Percentiles rank a stretch among this genome's conserved stretches.
Evolutionary conservation across 176 grass and related monocot species (phyloP).

Genomic region (Eleusine coracana): DNA sequence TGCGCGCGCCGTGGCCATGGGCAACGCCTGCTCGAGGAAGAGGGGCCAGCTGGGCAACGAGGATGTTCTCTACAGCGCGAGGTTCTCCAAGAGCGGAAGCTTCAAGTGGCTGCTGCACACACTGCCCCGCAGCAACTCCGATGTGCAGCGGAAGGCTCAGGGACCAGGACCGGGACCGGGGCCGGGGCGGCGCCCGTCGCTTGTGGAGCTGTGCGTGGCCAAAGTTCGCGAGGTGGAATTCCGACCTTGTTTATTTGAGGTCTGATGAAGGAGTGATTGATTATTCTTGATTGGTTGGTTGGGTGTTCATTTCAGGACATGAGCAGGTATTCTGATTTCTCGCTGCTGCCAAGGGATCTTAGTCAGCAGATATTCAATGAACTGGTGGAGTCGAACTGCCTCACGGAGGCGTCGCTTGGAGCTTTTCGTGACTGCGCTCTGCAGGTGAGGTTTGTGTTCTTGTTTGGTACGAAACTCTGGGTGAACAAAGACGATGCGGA

Average conservation of each 20-base stretch:
- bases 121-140: conserved; percentile 56
- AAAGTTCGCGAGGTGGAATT: conserved; percentile 74
- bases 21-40: conserved; percentile 90
- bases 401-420: conserved; percentile 63
- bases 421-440: conserved; percentile 87
- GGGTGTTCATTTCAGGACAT: conserved; percentile 69
- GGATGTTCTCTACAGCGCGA: conserved; percentile 55
- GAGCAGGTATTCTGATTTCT: conserved; percentile 73
- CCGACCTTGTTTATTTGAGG: conserved; percentile 11
- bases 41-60: conserved; percentile 61
- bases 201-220: conserved; percentile 85
- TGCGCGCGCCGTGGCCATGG: conserved; percentile 45
- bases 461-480: conserved; percentile 22
- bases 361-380: conserved; percentile 96
- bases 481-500: not conserved
- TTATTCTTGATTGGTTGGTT: conserved; percentile 29
- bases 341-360: conserved; percentile 89
- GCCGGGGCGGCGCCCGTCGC: conserved; percentile 55
- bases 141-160: conserved; percentile 39
- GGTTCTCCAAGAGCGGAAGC: conserved; percentile 87
- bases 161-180: conserved; percentile 21
- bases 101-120: conserved; percentile 84
- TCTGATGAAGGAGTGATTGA: not conserved
- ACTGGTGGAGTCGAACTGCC: conserved; percentile 62
- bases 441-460: conserved; percentile 60